Conservation (phyloP, 495 filamentous ascomycete genomes). For the Penicillium mononematosum region DNA sequence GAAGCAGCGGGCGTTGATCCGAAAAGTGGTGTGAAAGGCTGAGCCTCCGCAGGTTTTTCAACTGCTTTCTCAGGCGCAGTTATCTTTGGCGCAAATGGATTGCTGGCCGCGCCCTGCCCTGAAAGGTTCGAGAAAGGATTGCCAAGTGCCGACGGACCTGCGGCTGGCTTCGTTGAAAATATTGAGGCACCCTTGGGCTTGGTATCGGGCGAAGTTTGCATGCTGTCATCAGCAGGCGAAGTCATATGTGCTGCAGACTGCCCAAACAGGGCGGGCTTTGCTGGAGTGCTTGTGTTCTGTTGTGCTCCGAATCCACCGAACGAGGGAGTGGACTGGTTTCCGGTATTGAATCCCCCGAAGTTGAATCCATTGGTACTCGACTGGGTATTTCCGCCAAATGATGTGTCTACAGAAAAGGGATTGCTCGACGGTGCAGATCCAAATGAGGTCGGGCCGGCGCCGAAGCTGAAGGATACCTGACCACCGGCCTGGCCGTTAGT, state of each 20-base stretch:
- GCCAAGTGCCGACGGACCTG: slow-evolving; percentile 2
- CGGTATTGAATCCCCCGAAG: slow-evolving; percentile 24
- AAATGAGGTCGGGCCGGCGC: slow-evolving; percentile 28
- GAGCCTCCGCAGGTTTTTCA: slow-evolving; percentile 9
- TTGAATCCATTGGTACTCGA: slow-evolving; percentile 22
- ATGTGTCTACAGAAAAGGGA: slow-evolving; percentile 40
- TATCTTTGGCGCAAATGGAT: slow-evolving; percentile 14
- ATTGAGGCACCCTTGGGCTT: slow-evolving; percentile 29
- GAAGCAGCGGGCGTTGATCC: slow-evolving; percentile 7
- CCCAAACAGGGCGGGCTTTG: slow-evolving; percentile 23
- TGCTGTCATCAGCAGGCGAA: slow-evolving; percentile 35
- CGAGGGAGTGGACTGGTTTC: slow-evolving; percentile 19
- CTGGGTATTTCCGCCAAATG: slow-evolving; percentile 16
- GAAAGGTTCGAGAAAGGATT: slow-evolving; percentile 17
- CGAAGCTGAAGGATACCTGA: slow-evolving; percentile 41
- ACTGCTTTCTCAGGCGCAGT: slow-evolving; percentile 1
- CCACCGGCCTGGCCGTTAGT: slow-evolving; percentile 23
- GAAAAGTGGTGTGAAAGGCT: slow-evolving; percentile 16
- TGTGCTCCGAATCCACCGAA: slow-evolving; percentile 28
- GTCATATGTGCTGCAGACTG: slow-evolving; percentile 22
- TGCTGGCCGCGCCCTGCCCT: slow-evolving; percentile 7
- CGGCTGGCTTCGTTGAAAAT: slow-evolving; percentile 13
- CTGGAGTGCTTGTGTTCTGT: slow-evolving; percentile 16
- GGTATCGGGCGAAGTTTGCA: slow-evolving; percentile 46
- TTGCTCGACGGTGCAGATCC: slow-evolving; percentile 31